These are phyloP conservation scores for Colletotrichum agaves DNA, from an alignment of 2,329 filamentous ascomycete species.

Conservation along the genomic window DNA sequence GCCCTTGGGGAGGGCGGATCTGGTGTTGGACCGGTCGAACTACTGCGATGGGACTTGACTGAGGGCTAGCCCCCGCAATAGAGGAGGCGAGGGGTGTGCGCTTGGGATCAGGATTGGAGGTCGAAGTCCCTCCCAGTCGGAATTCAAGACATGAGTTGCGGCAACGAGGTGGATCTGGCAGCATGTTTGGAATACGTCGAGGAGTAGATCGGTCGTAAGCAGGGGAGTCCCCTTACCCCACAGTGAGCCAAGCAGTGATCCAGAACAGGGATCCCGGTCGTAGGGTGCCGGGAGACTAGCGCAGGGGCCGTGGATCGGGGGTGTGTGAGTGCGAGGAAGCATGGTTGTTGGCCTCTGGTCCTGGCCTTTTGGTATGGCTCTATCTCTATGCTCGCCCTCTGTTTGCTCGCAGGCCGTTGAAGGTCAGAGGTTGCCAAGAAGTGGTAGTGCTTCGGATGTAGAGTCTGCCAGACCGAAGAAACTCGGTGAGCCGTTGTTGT, in stretches of 20 bases:
- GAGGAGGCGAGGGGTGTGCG: conserved; percentile 4
- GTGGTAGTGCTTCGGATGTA: conserved; percentile 15
- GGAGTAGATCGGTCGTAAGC: conserved; percentile 25
- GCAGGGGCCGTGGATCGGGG: conserved; percentile 24
- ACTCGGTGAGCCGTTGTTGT: not conserved
- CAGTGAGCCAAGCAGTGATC: conserved; percentile 24
- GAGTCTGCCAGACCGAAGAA: conserved; percentile 19
- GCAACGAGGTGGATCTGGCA: conserved; percentile 34
- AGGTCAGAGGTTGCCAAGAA: conserved; percentile 26
- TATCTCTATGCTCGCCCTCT: conserved; percentile 7
- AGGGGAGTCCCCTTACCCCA: conserved; percentile 34
- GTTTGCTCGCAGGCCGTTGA: not conserved
- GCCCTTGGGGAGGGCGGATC: conserved; percentile 11
- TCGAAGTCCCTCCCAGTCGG: conserved; percentile 16
- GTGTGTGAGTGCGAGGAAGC: conserved; percentile 3
- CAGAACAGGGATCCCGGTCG: conserved; percentile 32
- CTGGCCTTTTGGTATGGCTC: not conserved
- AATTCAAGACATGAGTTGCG: conserved; percentile 33
- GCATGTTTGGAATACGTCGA: conserved; percentile 34
- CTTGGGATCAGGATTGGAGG: conserved; percentile 13
- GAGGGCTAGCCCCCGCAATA: not conserved
- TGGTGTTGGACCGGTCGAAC: conserved; percentile 30
- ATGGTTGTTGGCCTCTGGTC: conserved; percentile 4
- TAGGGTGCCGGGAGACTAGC: conserved; percentile 29
- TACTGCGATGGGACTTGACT: conserved; percentile 7